Evolutionary conservation across 2,329 filamentous ascomycete genomes (phyloP).

Genomic region (Biscogniauxia mediterranea): DNA sequence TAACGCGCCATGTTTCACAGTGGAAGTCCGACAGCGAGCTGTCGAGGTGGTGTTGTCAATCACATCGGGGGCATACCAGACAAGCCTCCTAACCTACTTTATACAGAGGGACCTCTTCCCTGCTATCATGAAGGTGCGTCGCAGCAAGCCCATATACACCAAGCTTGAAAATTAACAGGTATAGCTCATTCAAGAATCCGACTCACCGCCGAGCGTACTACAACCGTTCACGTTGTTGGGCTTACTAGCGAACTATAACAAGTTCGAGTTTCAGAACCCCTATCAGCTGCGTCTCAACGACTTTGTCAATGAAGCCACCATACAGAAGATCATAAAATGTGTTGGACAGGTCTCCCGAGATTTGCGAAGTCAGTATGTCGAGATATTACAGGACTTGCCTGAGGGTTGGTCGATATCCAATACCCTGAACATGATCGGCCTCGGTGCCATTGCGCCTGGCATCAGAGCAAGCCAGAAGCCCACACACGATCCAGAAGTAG

Average conservation of each 20-base stretch:
- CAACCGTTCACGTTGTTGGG: slow-evolving; percentile 82
- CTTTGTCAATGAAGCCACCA: slow-evolving; percentile 89
- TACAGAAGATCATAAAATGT: slow-evolving; percentile 75
- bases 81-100: slow-evolving; percentile 89
- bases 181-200: slow-evolving; percentile 78
- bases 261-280: slow-evolving; percentile 97
- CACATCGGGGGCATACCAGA: slow-evolving; percentile 92
- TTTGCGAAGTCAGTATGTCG: slow-evolving; percentile 74
- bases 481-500: slow-evolving; percentile 72
- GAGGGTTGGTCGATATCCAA: slow-evolving; percentile 83
- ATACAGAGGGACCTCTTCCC: slow-evolving; percentile 94
- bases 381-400: slow-evolving; percentile 84
- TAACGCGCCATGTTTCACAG: slow-evolving; percentile 41
- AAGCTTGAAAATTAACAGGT: slow-evolving; percentile 15
- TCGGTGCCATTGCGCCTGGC: slow-evolving; percentile 71
- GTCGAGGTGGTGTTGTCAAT: slow-evolving; percentile 79
- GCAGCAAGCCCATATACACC: background rate
- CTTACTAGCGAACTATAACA: slow-evolving; percentile 95
- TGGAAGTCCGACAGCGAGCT: slow-evolving; percentile 74
- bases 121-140: slow-evolving; percentile 81
- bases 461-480: slow-evolving; percentile 58
- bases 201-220: slow-evolving; percentile 60
- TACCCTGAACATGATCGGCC: slow-evolving; percentile 80
- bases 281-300: slow-evolving; percentile 90
- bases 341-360: slow-evolving; percentile 70